These are phyloP conservation scores for Aotearoamyces nothofagi DNA, from an alignment of 2,329 filamentous ascomycete species.

Conservation along the genomic window DNA sequence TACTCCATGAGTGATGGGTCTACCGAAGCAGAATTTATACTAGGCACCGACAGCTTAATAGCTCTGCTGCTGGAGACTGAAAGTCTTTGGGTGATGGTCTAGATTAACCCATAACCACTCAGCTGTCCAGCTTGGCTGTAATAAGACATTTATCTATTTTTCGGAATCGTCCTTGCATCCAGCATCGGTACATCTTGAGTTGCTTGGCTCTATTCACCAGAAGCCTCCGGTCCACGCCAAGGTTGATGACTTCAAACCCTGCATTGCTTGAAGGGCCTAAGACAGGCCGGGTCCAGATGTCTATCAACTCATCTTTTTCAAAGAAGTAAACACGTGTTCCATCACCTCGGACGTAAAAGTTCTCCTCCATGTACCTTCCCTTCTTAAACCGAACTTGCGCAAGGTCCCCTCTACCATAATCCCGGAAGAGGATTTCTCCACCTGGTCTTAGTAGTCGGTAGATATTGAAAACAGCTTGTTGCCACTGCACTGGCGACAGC, in stretches of 20 bases:
- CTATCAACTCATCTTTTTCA: slow-evolving; percentile 64
- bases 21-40: too few species aligned
- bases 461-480: slow-evolving; percentile 66
- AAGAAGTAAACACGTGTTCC: slow-evolving; percentile 98
- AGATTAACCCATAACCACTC: too few species aligned
- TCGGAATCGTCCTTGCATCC: slow-evolving; percentile 73
- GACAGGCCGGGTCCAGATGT: slow-evolving; percentile 53
- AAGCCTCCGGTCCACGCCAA: slow-evolving; percentile 77
- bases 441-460: slow-evolving; percentile 75
- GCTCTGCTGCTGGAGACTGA: too few species aligned
- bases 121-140: too few species aligned
- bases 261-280: slow-evolving; percentile 5
- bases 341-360: slow-evolving; percentile 93
- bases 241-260: slow-evolving; percentile 56
- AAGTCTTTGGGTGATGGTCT: too few species aligned
- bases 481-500: slow-evolving; percentile 73
- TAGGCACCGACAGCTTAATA: too few species aligned
- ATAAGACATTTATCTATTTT: slow-evolving; percentile 38
- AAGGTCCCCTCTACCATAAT: slow-evolving; percentile 90
- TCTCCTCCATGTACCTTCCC: slow-evolving; percentile 83
- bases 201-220: slow-evolving; percentile 82
- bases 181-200: slow-evolving; percentile 97
- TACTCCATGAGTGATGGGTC: too few species aligned
- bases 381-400: slow-evolving; percentile 97
- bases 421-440: slow-evolving; percentile 86